These are phyloP conservation scores for Termitomyces eurrhizus DNA, from an alignment of 768 basidiomycete species.

Conservation along the genomic window DNA sequence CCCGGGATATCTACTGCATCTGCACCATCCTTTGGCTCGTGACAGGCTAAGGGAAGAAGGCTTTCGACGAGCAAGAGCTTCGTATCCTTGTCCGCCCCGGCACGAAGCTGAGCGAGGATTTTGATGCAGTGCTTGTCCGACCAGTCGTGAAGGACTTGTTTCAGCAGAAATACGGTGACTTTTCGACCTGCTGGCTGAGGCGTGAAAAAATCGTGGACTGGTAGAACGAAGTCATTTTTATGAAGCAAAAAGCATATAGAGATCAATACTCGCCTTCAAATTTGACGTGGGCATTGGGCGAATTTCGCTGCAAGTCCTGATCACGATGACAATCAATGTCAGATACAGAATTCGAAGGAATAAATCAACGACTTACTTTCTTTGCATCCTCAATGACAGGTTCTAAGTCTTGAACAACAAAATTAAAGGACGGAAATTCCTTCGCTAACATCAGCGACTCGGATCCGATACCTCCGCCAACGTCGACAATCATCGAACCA, in stretches of 20 bases:
- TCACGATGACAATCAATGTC: neutral
- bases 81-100: neutral
- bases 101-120: conserved; percentile 3
- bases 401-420: conserved; percentile 27
- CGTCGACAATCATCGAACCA: conserved; percentile 9
- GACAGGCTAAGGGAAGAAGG: conserved; percentile 7
- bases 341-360: too few relatives aligned
- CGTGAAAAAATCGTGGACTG: conserved; percentile 8
- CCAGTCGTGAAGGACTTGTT: conserved; percentile 4
- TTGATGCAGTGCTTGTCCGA: conserved; percentile 6
- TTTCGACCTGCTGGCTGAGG: conserved; percentile 1
- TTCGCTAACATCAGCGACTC: conserved; percentile 24
- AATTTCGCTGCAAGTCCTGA: neutral
- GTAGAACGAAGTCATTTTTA: neutral
- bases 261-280: conserved; percentile 3
- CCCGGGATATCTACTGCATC: conserved; percentile 18
- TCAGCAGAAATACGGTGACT: conserved; percentile 1
- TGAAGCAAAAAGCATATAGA: neutral
- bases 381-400: conserved; percentile 21
- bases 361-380: neutral
- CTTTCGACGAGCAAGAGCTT: conserved; percentile 7
- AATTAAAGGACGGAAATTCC: conserved; percentile 23
- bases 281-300: neutral
- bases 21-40: neutral
- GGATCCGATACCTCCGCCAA: conserved; percentile 18